A percentile compares a stretch with the other conserved stretches of the same genome.
These are phyloP conservation scores for Solanum rostratum DNA, from an alignment of 257 asterid species.

Conservation along the genomic window DNA sequence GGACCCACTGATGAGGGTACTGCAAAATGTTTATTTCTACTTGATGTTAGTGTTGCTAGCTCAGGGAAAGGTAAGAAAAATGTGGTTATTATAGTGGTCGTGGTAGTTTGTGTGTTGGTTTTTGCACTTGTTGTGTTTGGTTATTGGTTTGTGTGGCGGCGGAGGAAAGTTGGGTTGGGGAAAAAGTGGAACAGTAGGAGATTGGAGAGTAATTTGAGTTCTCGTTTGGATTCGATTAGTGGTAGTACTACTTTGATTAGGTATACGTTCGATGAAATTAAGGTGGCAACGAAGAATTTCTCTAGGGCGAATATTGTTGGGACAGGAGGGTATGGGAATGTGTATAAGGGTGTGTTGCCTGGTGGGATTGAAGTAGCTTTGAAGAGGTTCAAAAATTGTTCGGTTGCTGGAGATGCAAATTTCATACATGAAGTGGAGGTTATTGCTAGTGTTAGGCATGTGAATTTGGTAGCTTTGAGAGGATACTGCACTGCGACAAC, in stretches of 20 bases:
- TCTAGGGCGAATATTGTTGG: conserved; percentile 49
- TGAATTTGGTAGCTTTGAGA: conserved; percentile 60
- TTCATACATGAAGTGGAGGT: conserved; percentile 77
- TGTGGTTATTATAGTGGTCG: conserved; percentile 23
- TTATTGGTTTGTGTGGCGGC: conserved; percentile 27
- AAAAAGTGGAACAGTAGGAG: conserved; percentile 9
- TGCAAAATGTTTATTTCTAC: conserved; percentile 57
- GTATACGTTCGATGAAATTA: conserved; percentile 60
- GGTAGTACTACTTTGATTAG: conserved; percentile 55
- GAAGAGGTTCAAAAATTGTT: conserved; percentile 85
- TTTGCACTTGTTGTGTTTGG: conserved; percentile 14
- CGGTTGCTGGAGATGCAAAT: conserved; percentile 57
- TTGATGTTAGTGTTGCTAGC: conserved; percentile 25
- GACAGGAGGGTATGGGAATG: conserved; percentile 88
- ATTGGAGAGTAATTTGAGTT: conserved; percentile 10
- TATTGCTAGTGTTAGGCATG: conserved; percentile 79
- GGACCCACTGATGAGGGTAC: conserved; percentile 73
- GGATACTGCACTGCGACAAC: conserved; percentile 87
- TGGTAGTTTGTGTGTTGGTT: conserved; percentile 9
- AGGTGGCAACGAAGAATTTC: conserved; percentile 46
- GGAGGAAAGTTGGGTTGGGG: neutral
- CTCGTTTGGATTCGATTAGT: conserved; percentile 49
- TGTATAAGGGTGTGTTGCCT: conserved; percentile 54
- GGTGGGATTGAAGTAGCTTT: conserved; percentile 76
- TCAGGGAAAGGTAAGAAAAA: conserved; percentile 6